Evolutionary conservation across 176 grass and related monocot genomes (phyloP), one percentile per base, ranked within the genome.

Genomic region (Musa acuminata): DNA sequence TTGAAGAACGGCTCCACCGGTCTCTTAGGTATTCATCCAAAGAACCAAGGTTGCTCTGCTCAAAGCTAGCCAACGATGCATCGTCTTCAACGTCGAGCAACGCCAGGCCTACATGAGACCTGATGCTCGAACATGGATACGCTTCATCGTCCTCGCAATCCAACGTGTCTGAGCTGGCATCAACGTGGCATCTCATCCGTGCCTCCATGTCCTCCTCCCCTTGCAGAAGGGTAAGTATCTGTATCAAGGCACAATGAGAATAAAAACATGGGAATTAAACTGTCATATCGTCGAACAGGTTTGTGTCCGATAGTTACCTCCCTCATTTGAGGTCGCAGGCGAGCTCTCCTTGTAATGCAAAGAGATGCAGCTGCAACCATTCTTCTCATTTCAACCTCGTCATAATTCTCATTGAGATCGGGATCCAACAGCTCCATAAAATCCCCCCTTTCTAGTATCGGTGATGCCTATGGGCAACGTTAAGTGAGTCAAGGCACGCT

Each of bases 71-170:
- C 78, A 93, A 87, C 17, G 95, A 98, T 69, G 90, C 82, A 6
- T 79, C 82, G 72, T 98, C 90, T 49, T 93, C 95, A 22, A 94
- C 84, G 64, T 98, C 95, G 11, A 89, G 80, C 71, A 94, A 82
- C 53, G 95, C 95, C 1, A 98, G 86, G 24, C 73, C 87, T 78
- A 98, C 70, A 75, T 93, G 95, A 26, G 86, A 89, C 66, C 78
- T 82, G 23, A 98, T 75, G 73, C 92, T 98, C 59, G 82, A 85
- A 75, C 77, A 68, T 27, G 90, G 87, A 81, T 88, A 93, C 0
- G 85, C 73, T 82, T 94, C 95, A 80, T 93, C 90, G 67, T 98
- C 90, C 69, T 90, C 55, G 74, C 82, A 85, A 64, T 91, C 95
- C 11, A 75, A 17, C 79, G 84, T 86, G 1, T 77, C 66, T 25